Evolutionary conservation across 139 green algal genomes (phyloP).

Genomic region (Asterochloris sp.): DNA sequence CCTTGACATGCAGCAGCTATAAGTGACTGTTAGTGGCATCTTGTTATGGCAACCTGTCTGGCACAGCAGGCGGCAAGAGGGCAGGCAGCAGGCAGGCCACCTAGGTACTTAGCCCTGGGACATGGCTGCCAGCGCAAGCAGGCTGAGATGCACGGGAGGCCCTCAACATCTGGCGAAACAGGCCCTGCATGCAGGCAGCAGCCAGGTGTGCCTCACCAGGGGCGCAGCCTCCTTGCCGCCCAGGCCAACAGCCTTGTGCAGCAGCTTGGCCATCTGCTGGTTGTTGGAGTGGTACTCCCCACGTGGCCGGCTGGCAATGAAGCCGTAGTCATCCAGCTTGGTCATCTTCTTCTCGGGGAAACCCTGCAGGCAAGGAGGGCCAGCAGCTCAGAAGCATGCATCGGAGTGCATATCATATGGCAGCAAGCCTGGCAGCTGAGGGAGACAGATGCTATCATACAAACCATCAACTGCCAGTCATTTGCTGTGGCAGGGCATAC

Average conservation of each 20-base stretch:
- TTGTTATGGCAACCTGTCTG: no score
- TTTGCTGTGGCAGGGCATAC: not conserved
- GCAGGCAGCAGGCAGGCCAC: no score
- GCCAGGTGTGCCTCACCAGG: not conserved
- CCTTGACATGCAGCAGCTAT: no score
- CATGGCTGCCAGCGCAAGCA: not conserved
- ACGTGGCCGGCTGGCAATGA: constrained; percentile 84
- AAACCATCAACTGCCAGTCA: not conserved
- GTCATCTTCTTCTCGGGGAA: constrained; percentile 89
- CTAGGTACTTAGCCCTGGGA: no score
- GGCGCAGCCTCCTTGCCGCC: constrained; percentile 48
- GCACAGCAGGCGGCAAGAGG: no score
- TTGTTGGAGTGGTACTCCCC: constrained; percentile 99
- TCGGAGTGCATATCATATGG: no score
- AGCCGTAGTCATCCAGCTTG: constrained; percentile 98
- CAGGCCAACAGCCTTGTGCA: constrained; percentile 97
- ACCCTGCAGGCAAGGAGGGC: constrained; percentile 26
- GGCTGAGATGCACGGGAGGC: not conserved
- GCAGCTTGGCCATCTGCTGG: constrained; percentile 97
- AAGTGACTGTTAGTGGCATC: no score
- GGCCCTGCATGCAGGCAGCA: no score
- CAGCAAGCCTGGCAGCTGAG: no score
- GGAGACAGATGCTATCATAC: no score
- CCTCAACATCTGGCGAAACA: not conserved
- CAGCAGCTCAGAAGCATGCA: no score